Evolutionary conservation across 345 rosid genomes (phyloP), one percentile per base, ranked within the genome.

Genomic region (Pugionium dolabratum): DNA sequence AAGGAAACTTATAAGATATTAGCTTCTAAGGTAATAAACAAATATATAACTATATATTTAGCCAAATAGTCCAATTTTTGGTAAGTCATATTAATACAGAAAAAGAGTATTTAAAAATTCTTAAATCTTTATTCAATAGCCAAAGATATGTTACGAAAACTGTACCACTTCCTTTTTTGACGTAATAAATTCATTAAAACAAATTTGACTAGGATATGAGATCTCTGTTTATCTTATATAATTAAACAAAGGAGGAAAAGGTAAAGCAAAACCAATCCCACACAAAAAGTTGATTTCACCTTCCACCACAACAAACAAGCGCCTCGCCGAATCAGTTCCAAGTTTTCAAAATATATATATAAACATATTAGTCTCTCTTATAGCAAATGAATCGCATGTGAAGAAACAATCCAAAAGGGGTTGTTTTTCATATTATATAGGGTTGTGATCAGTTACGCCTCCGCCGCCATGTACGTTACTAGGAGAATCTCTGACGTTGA

Each of bases 401-500:
- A 40, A 56, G 7, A 71, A 53, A 18, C 18, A 18, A 18, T 18
- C 35, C 9, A 1, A 64, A 64, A 45, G 70, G 47, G 42, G 39
- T 34, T 31, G 3, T 25, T 4, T 60, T 37, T 40, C 44, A 41
- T 6, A 41, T 70, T 8, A 40, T 1, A 6, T 34, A 71, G 40
- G 44, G 26, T 32, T 64, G 4, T 33, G 54, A 41, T 43, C 60
- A 60, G 54, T 34, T 31, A 55, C 36, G 34, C 29, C 44, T 30
- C 49, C 37, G 25, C 36, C 63, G 41, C 32, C 52, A 74, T 76
- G 80, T 35, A 61, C 30, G 46, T 76, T 39, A 26, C 53, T 0
- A 74, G 56, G 30, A 62, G 72, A 79, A 41, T 77, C 55, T 74
- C 74, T 54, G 84, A 82, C 79, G 73, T 77, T 35, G 86, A 84